Evolutionary conservation across 2,329 filamentous ascomycete genomes (phyloP), one percentile per base, ranked within the genome.

Genomic region (Aaosphaeria arxii): DNA sequence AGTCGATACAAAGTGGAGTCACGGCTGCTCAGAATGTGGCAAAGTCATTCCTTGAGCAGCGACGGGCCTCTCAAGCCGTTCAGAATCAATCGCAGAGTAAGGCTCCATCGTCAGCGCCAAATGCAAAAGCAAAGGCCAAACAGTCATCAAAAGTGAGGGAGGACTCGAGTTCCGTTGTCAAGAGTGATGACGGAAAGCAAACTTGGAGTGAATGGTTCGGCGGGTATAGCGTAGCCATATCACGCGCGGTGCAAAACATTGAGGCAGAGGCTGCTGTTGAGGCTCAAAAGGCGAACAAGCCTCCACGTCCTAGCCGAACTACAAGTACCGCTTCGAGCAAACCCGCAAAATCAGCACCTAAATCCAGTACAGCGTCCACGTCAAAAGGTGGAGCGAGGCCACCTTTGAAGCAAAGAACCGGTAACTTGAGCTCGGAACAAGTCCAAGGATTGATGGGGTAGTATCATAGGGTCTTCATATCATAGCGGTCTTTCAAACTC

Each of bases 131-230:
- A 1, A 24, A 24, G 17, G 40, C 43, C 9, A 38, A 43, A 28
- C 11, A 31, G 36, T 7, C 40, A 30, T 30, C n/a, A n/a, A 24
- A 29, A 29, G 6, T 39, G 31, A 29, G 41, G 35, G 7, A 46
- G 33, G 39, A 40, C 17, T 57, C 48, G 3, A 31, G 38, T 24
- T 38, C 57, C 46, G 57, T 61, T n/a, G 49, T 59, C 5, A 46
- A 43, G 2, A 54, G 47, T 1, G 57, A 58, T 4, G 52, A 47
- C 1, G 57, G 56, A 0, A 62, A 63, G 44, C 55, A 66, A 54
- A 61, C 61, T 32, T 70, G 67, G 67, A 52, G 63, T 6, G 67
- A 70, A 44, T 70, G 66, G 66, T 67, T 70, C 44, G 67, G 67
- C 0, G 67, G 66, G 11, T 70, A 70, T 45, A 70, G 66, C 43